Percentiles rank a stretch among this genome's conserved stretches.
Evolutionary conservation across 192 early-diverging fungal genomes (phyloP).

Genomic region (Coemansia sp.): DNA sequence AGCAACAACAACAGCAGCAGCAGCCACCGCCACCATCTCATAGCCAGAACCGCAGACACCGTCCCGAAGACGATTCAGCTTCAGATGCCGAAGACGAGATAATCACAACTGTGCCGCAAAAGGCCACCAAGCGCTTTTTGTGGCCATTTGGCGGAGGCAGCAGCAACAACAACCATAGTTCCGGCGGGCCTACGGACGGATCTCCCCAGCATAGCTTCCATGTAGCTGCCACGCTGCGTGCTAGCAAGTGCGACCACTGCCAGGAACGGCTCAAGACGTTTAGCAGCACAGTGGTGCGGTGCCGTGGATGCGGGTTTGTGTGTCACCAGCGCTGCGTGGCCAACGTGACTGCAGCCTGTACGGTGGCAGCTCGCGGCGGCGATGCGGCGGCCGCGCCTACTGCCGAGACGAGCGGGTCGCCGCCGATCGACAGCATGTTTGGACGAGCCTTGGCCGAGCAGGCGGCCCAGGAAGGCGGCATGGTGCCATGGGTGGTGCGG

Average conservation of each 20-base stretch:
- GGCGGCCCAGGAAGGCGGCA: slow-evolving; percentile 56
- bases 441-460: slow-evolving; percentile 60
- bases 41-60: slow-evolving; percentile 11
- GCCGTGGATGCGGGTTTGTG: slow-evolving; percentile 46
- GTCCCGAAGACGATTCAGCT: slow-evolving; percentile 32
- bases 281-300: slow-evolving; percentile 38
- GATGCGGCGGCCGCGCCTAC: not conserved
- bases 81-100: slow-evolving; percentile 51
- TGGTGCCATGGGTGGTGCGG: slow-evolving; percentile 66
- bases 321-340: slow-evolving; percentile 49
- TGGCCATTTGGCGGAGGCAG: slow-evolving; percentile 45
- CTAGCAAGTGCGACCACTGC: slow-evolving; percentile 49
- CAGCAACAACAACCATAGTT: slow-evolving; percentile 6
- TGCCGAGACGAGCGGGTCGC: slow-evolving; percentile 6
- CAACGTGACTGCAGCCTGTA: slow-evolving; percentile 42
- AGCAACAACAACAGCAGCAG: slow-evolving; percentile 7
- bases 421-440: slow-evolving; percentile 58
- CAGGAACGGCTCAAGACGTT: slow-evolving; percentile 49
- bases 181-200: slow-evolving; percentile 10
- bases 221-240: slow-evolving; percentile 35
- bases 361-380: not conserved
- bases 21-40: slow-evolving; percentile 28
- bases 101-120: slow-evolving; percentile 45
- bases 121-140: slow-evolving; percentile 51
- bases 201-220: slow-evolving; percentile 42